These are phyloP conservation scores for Thalassiosira exigua DNA, from an alignment of 352 stramenopile genomes.

Conservation along the genomic window DNA sequence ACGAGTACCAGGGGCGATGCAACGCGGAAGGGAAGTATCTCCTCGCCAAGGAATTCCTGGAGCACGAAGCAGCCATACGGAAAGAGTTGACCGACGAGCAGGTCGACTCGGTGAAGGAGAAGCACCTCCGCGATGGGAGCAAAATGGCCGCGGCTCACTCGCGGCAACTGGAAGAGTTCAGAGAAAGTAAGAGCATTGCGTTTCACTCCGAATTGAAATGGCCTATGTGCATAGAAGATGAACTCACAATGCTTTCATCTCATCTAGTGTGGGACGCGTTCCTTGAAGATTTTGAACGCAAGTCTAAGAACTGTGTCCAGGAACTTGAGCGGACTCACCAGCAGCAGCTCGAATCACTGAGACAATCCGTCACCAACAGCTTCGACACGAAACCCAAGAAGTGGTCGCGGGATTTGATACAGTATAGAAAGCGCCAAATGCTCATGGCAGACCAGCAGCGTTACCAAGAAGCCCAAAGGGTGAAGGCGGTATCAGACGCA, in stretches of 20 bases:
- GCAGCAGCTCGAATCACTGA: constrained; percentile 88
- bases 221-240: too few relatives aligned
- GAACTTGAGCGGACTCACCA: constrained; percentile 93
- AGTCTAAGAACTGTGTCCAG: constrained; percentile 93
- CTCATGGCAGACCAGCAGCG: constrained; percentile 92
- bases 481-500: constrained; percentile 93
- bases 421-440: constrained; percentile 93
- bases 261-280: constrained; percentile 95
- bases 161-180: constrained; percentile 29
- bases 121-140: background rate
- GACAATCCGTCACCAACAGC: constrained; percentile 83
- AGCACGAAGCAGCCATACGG: constrained; percentile 19
- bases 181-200: too few relatives aligned
- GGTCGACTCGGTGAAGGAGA: constrained; percentile 11
- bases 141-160: constrained; percentile 33
- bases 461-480: constrained; percentile 93
- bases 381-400: constrained; percentile 87
- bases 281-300: constrained; percentile 93
- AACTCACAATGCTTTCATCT: too few relatives aligned
- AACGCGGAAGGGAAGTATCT: constrained; percentile 38
- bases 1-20: constrained; percentile 1
- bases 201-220: too few relatives aligned
- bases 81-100: constrained; percentile 33
- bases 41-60: constrained; percentile 36
- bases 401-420: constrained; percentile 93